Conservation (phyloP, 2,329 filamentous ascomycete species). For the Fusarium sp. region DNA sequence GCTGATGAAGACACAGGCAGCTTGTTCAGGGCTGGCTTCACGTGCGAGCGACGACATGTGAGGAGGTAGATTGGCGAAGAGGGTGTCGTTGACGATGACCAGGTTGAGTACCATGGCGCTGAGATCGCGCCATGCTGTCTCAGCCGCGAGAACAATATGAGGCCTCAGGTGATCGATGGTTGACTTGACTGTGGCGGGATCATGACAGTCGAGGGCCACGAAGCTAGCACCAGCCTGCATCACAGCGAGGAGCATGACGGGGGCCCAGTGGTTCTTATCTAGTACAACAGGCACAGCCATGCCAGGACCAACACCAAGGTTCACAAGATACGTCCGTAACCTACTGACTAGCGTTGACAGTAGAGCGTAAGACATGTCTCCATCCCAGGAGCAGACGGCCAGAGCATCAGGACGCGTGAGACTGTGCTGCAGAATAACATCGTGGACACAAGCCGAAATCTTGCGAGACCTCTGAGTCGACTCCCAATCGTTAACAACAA, state of each 20-base stretch:
- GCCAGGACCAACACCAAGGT: conserved; percentile 62
- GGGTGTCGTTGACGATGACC: conserved; percentile 56
- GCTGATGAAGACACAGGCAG: conserved; percentile 71
- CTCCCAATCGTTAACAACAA: conserved; percentile 64
- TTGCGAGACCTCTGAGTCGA: conserved; percentile 53
- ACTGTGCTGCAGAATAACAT: conserved; percentile 58
- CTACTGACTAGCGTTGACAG: conserved; percentile 53
- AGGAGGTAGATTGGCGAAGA: conserved; percentile 52
- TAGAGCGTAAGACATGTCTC: conserved; percentile 56
- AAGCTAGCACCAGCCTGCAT: conserved; percentile 70
- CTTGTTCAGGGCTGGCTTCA: conserved; percentile 56
- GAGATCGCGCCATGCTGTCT: conserved; percentile 55
- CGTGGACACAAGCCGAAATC: conserved; percentile 58
- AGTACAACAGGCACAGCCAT: conserved; percentile 74
- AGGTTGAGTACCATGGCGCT: conserved; percentile 55
- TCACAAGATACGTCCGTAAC: conserved; percentile 60
- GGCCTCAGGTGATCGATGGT: conserved; percentile 59
- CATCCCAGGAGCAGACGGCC: conserved; percentile 60
- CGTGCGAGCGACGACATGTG: conserved; percentile 47
- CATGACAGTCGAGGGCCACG: conserved; percentile 61
- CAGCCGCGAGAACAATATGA: conserved; percentile 58
- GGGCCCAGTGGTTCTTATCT: conserved; percentile 76
- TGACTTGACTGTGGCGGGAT: conserved; percentile 55
- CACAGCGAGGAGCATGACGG: conserved; percentile 76
- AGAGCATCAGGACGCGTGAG: conserved; percentile 53